Evolutionary conservation across 2,329 filamentous ascomycete species (phyloP), one percentile per base, ranked within the genome.

Genomic region (Ophiostoma fasciatum): DNA sequence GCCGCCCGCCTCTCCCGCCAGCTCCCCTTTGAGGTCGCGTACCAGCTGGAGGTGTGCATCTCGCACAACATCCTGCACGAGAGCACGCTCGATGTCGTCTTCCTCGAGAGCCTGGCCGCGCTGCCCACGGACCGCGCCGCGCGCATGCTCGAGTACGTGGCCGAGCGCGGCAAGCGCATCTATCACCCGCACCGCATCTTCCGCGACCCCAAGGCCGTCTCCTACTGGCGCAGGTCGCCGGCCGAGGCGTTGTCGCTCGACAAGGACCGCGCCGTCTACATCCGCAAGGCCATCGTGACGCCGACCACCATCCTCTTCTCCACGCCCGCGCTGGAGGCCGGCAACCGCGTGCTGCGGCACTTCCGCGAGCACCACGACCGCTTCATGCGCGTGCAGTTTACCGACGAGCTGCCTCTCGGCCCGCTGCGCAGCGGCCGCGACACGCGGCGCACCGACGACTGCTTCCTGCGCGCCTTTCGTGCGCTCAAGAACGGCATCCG

Each of bases 11-110:
- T 46, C 1, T 45, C 44, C 2, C 40, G 40, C 10, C 34, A 29
- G 37, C 61, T 88, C 4, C 60, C 71, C 0, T 94, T 85, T 42
- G 59, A 74, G 1, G 71, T 94, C 2, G 71, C 83, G 13, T 98
- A 96, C 50, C 85, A 94, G 52, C 68, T 98, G 0, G 88, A 98
- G 53, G 87, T 84, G 0, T 96, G 88, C 51, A 66, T 96, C n/a
- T 93, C 87, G 0, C 72, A 79, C 20, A 75, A 77, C 1, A 64
- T 74, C 18, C 59, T 98, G 11, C 78, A 78, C 36, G 88, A 94
- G 52, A 72, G 83, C 50, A 80, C 70, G 31, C 68, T 96, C 30
- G 67, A 62, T 1, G 52, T 56, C 2, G 64, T 72, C 3, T 96
- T 96, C 45, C 57, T 93, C 3, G 51, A 63, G 20, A 66, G 59